Base-by-base conservation (phyloP, 2,329 filamentous ascomycete species). In the Orbilia brochopaga region DNA sequence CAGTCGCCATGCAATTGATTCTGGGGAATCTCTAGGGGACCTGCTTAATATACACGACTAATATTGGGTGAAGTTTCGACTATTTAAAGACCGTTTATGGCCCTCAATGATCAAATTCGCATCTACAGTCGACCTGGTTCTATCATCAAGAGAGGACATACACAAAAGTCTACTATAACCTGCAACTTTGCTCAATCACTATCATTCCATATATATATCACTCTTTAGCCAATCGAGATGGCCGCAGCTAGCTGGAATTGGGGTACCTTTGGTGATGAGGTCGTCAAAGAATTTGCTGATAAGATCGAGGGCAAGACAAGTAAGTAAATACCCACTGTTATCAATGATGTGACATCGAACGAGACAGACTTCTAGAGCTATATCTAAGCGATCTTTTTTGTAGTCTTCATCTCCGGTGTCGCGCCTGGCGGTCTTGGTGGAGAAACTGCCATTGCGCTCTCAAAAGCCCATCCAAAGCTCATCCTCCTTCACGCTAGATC, bases 401-500 rank as follows among this genome's bases (percentile, higher is more conserved):
- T 51, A 61, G 56, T 67, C 17, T 24, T 60, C 2, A 42, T 67
- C 13, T 60, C 56, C 40, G 56, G 63, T 8, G 55, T 55, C 4
- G 55, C 50, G 30, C n/a, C 50, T 7, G 21, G 35, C 27, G 37
- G 40, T 17, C 56, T 67, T 10, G 56, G 56, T 13, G 63, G 27
- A 10, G 56, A 23, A 55, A 60, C 56, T 21, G 56, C 63, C 10
- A n/a, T 55, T 11, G 50, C 55, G 0, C 55, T 67, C 15, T 53
- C 63, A 3, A 67, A 60, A 42, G 63, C 63, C 10, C 55, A 55
- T 0, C 62, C 62, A 17, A 66, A 59, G 27, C 62, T 66, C 24
- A 19, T 66, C 10, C 32, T 66, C 19, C 62, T 67, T 23, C 54
- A 60, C 42, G 63, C 63, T n/a, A 35, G 63, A 54, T 54, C 55